Conservation (phyloP, 768 basidiomycete species). For the Candolleomyces aberdarensis region DNA sequence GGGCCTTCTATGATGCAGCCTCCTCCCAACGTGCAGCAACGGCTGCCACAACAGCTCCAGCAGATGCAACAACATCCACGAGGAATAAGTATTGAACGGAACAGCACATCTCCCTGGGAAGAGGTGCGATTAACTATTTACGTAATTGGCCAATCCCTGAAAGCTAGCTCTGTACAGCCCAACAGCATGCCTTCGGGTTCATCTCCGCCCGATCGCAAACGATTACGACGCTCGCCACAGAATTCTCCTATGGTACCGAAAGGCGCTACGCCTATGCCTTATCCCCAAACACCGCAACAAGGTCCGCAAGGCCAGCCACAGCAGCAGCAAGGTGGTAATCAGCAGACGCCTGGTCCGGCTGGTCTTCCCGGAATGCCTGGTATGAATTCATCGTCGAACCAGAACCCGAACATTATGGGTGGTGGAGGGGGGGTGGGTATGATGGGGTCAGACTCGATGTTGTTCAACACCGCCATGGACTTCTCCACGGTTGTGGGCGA, state of each 20-base stretch:
- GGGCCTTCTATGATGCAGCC: constrained; percentile 16
- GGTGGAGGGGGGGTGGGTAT: neutral
- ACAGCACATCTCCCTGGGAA: constrained; percentile 61
- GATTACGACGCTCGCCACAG: constrained; percentile 49
- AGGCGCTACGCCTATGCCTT: neutral
- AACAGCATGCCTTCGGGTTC: too few species aligned
- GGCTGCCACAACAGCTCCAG: constrained; percentile 24
- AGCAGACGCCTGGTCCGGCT: too few species aligned
- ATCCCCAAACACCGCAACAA: constrained; percentile 5
- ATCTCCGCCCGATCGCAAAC: constrained; percentile 58
- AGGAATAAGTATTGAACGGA: constrained; percentile 43
- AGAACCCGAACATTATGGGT: constrained; percentile 7
- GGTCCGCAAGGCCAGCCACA: too few species aligned
- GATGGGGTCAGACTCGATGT: constrained; percentile 11
- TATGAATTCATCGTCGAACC: too few species aligned
- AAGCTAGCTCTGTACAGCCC: constrained; percentile 30
- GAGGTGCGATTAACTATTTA: constrained; percentile 36
- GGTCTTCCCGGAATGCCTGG: neutral
- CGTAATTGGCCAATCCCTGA: constrained; percentile 2
- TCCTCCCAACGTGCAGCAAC: constrained; percentile 19
- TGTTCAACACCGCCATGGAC: constrained; percentile 25
- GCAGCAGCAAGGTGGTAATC: too few species aligned
- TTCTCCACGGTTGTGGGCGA: constrained; percentile 24
- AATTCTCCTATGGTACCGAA: constrained; percentile 26
- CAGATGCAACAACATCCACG: constrained; percentile 28